These are phyloP conservation scores for Apiotrichum siamense DNA, from an alignment of 1,284 basidiomycete genomes.

Conservation along the genomic window DNA sequence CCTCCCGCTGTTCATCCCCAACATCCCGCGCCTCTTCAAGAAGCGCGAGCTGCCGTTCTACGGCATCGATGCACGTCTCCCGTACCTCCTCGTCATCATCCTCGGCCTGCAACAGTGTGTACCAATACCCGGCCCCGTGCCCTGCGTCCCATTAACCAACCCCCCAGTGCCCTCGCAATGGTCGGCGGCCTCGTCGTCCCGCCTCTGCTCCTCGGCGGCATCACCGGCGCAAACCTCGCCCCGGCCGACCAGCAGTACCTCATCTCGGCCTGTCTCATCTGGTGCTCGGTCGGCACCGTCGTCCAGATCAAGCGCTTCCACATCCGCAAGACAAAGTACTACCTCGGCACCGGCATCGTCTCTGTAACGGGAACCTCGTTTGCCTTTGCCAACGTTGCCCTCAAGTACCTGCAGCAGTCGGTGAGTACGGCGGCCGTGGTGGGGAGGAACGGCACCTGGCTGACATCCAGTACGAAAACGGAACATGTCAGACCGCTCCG, in stretches of 20 bases:
- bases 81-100: conserved; percentile 29
- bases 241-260: conserved; percentile 27
- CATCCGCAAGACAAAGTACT: conserved; percentile 25
- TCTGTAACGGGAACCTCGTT: conserved; percentile 30
- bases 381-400: conserved; percentile 30
- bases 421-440: neutral
- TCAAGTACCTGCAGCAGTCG: conserved; percentile 23
- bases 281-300: conserved; percentile 28
- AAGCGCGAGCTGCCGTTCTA: conserved; percentile 31
- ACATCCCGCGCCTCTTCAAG: conserved; percentile 26
- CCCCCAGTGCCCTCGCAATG: conserved; percentile 28
- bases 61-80: conserved; percentile 24
- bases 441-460: too few relatives aligned
- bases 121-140: neutral
- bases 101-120: conserved; percentile 33
- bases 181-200: conserved; percentile 31
- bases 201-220: conserved; percentile 27
- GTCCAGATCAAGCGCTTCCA: conserved; percentile 25
- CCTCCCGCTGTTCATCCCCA: conserved; percentile 27
- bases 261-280: conserved; percentile 32
- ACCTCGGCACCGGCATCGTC: conserved; percentile 32
- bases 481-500: conserved; percentile 20
- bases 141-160: neutral
- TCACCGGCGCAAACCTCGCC: conserved; percentile 26
- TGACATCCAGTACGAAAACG: conserved; percentile 27